Evolutionary conservation across 148 eudicot genomes (phyloP).

Genomic region (Hydrangea macrophylla): DNA sequence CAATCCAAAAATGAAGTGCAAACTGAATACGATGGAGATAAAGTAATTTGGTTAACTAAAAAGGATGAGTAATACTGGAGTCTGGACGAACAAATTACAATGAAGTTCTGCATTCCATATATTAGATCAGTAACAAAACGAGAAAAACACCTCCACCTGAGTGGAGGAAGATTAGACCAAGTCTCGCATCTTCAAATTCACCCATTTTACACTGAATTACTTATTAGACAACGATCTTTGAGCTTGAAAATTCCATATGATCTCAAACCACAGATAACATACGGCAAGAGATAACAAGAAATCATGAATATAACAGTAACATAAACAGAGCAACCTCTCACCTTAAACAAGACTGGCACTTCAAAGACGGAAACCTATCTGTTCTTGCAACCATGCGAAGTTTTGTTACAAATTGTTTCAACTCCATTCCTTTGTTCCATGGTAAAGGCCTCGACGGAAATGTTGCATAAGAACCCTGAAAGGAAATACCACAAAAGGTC

Average conservation of each 20-base stretch:
- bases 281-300: neutral
- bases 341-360: constrained; percentile 44
- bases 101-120: neutral
- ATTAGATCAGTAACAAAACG: too few relatives aligned
- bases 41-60: neutral
- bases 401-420: constrained; percentile 28
- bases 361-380: constrained; percentile 33
- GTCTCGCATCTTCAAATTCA: neutral
- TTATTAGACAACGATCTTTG: too few relatives aligned
- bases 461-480: constrained; percentile 49
- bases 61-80: neutral
- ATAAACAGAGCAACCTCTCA: constrained; percentile 15
- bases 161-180: too few relatives aligned
- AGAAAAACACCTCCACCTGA: too few relatives aligned
- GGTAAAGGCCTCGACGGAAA: constrained; percentile 36
- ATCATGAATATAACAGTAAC: constrained; percentile 4
- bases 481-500: neutral
- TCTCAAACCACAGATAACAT: too few relatives aligned
- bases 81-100: too few relatives aligned
- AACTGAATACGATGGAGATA: neutral
- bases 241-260: too few relatives aligned
- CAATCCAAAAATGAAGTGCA: too few relatives aligned
- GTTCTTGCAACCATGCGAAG: constrained; percentile 33
- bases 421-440: constrained; percentile 40
- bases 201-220: too few relatives aligned